Conservation (phyloP, 2,329 filamentous ascomycete species). For the Colletotrichum sp. region DNA sequence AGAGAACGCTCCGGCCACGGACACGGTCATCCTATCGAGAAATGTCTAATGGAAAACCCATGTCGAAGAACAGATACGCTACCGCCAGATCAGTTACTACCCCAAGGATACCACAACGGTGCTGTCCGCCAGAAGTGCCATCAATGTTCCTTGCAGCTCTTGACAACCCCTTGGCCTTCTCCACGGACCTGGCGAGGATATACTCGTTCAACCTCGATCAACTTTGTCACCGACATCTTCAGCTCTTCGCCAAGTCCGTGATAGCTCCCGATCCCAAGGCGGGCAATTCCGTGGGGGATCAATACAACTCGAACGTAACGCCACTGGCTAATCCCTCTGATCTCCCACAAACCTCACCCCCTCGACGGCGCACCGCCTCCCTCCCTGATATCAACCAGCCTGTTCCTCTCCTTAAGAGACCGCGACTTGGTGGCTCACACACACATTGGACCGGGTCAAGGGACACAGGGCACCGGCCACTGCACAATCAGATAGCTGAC, state of each 20-base stretch:
- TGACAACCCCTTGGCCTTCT: neutral
- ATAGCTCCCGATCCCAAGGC: neutral
- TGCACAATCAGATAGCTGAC: neutral
- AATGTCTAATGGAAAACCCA: too few species aligned
- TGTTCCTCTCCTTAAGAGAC: neutral
- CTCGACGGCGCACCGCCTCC: neutral
- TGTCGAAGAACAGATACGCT: too few species aligned
- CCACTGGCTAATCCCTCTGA: neutral
- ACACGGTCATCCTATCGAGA: neutral
- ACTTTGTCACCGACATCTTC: slow-evolving; percentile 3
- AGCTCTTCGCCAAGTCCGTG: neutral
- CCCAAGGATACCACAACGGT: neutral
- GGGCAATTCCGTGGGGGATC: neutral
- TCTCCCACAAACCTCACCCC: neutral
- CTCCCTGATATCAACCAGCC: neutral
- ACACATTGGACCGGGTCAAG: neutral
- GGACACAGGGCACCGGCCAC: neutral
- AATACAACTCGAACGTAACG: neutral
- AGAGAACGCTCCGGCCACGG: neutral
- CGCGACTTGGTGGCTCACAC: neutral
- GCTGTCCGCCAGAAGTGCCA: neutral
- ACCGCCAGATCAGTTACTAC: neutral
- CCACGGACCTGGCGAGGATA: neutral
- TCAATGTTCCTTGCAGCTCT: slow-evolving; percentile 2
- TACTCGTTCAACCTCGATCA: neutral